Evolutionary conservation across 78 protist genomes (phyloP), one percentile per base, ranked within the genome.

Genomic region (Pigoraptor vietnamica): DNA sequence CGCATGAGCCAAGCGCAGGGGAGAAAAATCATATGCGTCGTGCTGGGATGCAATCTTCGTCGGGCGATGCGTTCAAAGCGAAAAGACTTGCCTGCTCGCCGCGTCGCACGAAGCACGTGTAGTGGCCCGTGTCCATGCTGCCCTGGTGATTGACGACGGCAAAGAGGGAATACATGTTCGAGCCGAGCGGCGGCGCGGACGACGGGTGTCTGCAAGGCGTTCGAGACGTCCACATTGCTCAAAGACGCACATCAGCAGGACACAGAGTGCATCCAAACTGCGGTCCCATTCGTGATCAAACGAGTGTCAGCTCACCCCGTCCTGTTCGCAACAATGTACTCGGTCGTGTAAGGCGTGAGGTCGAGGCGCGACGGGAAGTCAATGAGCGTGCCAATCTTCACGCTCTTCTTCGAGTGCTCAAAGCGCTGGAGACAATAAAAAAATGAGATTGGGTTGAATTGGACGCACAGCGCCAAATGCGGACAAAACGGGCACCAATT

Each of bases 121-220:
- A 87, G 90, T 87, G 90, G 24, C 90, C 90, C n/a, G 23, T 0
- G 37, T 29, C 90, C 34, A 87, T 39, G 21, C 21, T n/a, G 56
- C 90, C 90, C 9, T 0, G 36, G 37, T 87, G 90, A 19, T 2
- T 40, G 90, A 87, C 37, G 38, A 87, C 90, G 23, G 90, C 90
- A 33, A 87, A 40, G 39, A 87, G 81, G 34, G 24, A 24, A 48
- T 87, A 87, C 39, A 37, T 79, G 67, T 48, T 48, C 29, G 67
- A 48, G 6, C 67, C 67, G 29, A 48, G 67, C 29, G 67, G 67
- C 14, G 67, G 67, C 14, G 67, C 67, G 14, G 67, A 21, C 67
- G 6, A 6, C 67, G 67, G 29, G 67, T 14, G 67, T 14, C 67
- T 48, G 67, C 29, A 48, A 48, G 14, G 6, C 29, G 29, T 21